Base-by-base conservation (phyloP, 108 stramenopile genomes). In the Pseudonitzschia pungens region DNA sequence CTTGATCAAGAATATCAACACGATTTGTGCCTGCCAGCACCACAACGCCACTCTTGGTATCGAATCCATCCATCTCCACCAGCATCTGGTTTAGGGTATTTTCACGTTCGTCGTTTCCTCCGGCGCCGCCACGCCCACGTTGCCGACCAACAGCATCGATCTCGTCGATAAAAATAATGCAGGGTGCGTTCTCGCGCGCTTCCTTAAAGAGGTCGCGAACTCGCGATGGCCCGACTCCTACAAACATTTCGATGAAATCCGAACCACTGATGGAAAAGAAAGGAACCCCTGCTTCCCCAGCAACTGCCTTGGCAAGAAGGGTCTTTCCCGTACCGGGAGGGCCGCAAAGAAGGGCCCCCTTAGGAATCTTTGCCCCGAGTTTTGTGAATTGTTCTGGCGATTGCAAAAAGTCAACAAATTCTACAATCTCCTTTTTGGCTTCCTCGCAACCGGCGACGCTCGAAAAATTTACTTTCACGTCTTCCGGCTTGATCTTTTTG, bases 81-180 rank as follows among this genome's bases (percentile, higher is more conserved):
- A 98, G 81, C 64, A 98, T 81, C 73, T 98, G 97, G 79, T 96
- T 96, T 54, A 98, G 87, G 29, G 97, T 98, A 53, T 96, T 84
- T 79, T 90, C 89, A 32, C 90, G 72, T 92, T 95, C 92, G 86
- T 98, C 83, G 81, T 96, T 84, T 68, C 96, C 97, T 36, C 93
- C 92, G 50, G 69, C 71, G 52, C 81, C 82, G 44, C 90, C 85
- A 32, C 90, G 87, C 36, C 86, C 92, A 53, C 77, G 76, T 70
- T 95, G 92, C 31, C 94, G 79, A 54, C 97, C 97, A 31, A 97
- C 91, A 32, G 96, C 97, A 82, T 98, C 99, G 75, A 99, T 98
- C 80, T 99, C 98, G 78, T 99, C 98, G 76, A 99, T 97, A 82
- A 99, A 99, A 59, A 99, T 87, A 73, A 99, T 98, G 78, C 97